A percentile compares a stretch with the other conserved stretches of the same genome.
phyloP scores from a whole-genome alignment of 352 stramenopile species.

The Blastocystis sp. region DNA sequence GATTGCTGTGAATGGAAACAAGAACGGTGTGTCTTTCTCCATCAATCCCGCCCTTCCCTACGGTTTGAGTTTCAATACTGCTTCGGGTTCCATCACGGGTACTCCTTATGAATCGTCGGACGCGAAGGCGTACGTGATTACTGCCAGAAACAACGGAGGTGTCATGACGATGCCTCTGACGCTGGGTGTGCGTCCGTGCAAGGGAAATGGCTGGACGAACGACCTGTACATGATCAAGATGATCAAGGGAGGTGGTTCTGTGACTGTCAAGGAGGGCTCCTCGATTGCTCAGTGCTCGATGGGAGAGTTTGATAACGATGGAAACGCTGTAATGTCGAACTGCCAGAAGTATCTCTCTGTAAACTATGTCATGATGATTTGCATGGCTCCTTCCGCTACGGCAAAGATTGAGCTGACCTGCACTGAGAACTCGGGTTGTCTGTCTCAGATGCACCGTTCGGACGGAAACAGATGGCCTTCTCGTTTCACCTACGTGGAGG shows the following conservation, averaged over 20 bases:
- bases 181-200: not conserved
- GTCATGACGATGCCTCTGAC: not conserved
- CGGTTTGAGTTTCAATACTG: not conserved
- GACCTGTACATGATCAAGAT: not conserved
- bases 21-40: not conserved
- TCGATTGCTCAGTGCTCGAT: not conserved
- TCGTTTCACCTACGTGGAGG: not conserved
- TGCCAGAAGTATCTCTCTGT: no score
- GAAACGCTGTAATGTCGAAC: not conserved
- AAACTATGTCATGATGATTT: not conserved
- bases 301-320: not conserved
- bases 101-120: not conserved
- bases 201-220: not conserved
- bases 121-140: not conserved
- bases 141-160: constrained; percentile 16
- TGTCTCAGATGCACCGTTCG: not conserved
- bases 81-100: not conserved
- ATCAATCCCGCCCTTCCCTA: constrained; percentile 7
- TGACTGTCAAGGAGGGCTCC: not conserved
- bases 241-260: not conserved
- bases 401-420: not conserved
- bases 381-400: not conserved
- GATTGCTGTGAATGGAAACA: not conserved
- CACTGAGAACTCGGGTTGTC: not conserved
- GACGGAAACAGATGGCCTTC: not conserved